Evolutionary conservation across 495 filamentous ascomycete genomes (phyloP).

Genomic region (Podospora comata): DNA sequence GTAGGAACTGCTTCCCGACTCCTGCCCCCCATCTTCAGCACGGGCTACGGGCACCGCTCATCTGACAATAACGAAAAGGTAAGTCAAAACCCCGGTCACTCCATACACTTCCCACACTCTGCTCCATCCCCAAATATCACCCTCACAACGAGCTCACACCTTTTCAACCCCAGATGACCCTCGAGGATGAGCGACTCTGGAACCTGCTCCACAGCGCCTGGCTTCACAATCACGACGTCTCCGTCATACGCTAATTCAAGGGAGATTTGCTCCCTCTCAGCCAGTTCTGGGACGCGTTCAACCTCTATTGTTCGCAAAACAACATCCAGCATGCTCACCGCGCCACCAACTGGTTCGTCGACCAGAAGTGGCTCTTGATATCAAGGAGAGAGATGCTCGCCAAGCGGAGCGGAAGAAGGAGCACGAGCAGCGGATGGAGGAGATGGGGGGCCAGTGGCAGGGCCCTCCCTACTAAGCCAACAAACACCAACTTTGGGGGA

Average conservation of each 20-base stretch:
- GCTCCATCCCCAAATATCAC: conserved; percentile 17
- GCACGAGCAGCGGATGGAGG: too few species aligned
- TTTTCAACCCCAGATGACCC: conserved; percentile 4
- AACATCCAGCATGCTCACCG: neutral
- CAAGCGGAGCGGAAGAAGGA: too few species aligned
- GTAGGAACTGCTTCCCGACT: neutral
- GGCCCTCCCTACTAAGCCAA: neutral
- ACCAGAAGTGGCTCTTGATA: neutral
- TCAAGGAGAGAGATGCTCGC: neutral
- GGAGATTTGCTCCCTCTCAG: neutral
- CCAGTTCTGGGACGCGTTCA: neutral
- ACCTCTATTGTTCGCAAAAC: neutral
- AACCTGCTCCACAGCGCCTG: conserved; percentile 16
- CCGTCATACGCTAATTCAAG: neutral
- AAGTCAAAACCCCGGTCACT: neutral
- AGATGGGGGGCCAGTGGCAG: too few species aligned
- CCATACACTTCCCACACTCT: neutral
- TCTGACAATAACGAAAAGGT: neutral
- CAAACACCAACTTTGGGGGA: neutral
- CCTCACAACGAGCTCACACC: conserved; percentile 17
- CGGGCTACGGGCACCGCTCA: neutral
- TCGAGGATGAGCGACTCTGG: conserved; percentile 12
- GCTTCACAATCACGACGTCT: neutral
- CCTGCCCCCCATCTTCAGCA: neutral
- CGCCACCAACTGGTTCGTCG: neutral